Evolutionary conservation across 352 stramenopile genomes (phyloP), one percentile per base, ranked within the genome.

Genomic region (Globisporangium paroecandrum): DNA sequence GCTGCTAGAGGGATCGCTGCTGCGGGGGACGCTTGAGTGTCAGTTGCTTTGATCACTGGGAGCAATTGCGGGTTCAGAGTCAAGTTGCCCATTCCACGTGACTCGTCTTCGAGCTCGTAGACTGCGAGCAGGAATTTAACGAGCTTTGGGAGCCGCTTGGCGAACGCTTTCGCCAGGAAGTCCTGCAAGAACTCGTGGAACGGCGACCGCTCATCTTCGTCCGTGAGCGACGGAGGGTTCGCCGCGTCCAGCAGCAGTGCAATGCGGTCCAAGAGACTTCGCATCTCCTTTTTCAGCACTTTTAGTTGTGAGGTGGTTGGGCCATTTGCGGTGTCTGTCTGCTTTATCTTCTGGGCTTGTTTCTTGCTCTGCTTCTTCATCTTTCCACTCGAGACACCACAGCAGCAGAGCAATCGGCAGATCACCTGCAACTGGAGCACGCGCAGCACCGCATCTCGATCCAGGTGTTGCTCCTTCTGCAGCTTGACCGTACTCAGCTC

Each of bases 101-200:
- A 54, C 8, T 85, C 75, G 10, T 89, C 85, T 13, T 74, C 70
- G 27, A 93, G 75, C 32, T 95, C 88, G 24, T 91, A 91, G 7
- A 58, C 58, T 9, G 72, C 74, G 25, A 84, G 70, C 24, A 94
- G 64, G 64, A 77, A 81, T 15, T 69, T 69, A 49, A 93, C 69
- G 10, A 92, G 64, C 25, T 79, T 65, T 4, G 86, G 85, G 3
- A 91, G 12, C 9, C 82, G 58, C 4, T 66, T 24, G 24, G 79
- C 62, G 5, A 95, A 72, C 59, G 70, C 76, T 2, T 68, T 70
- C 27, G 77, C 71, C 3, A 95, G 61, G 15, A 85, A 65, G 8
- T 81, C 75, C 54, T 87, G 58, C 4, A 95, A 58, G 34, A 94
- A 91, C 13, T 80, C 60, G 41, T 91, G 82, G 66, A 95, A 95